Base-by-base conservation (phyloP, 768 basidiomycete species). In the Filobasidium floriforme region DNA sequence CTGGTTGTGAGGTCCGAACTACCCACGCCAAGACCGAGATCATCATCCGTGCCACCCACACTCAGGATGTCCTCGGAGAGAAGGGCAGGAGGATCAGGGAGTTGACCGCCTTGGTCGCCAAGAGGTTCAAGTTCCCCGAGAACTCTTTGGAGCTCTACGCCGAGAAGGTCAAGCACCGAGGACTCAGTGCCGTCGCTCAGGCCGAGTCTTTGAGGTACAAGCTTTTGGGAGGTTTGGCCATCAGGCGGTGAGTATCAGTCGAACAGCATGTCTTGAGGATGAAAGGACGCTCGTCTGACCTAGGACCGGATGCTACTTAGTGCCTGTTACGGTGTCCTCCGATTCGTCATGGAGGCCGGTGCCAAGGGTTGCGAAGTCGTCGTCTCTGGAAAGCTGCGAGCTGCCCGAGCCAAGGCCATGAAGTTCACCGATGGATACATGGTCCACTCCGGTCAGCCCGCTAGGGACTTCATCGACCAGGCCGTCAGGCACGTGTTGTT, bases 341-440 rank as follows among this genome's bases (percentile, higher is more conserved):
- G 96, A 77, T 99, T 97, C 84, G 92, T 99, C 74, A 99, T 99
- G 96, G 96, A 99, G 83, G 97, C 94, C 66, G 90, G 90, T 73
- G 96, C 96, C 72, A 99, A 99, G 83, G 96, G 96, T 80, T 97
- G 93, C 78, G 96, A 99, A 81, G 96, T 99, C 70, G 91, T 98
- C 77, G 93, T 99, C 71, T 98, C 94, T 70, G 96, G 96, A 79
- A 99, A 99, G 82, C 91, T 99, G 78, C 92, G 96, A 79, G 96
- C 94, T 71, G 96, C 96, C 71, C 92, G 94, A 85, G 96, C 96
- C 76, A 99, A 99, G 83, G 90, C 92, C 22, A 99, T 99, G 96
- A 99, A 99, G 82, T 98, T 99, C 83, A 97, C 93, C 78, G 96
- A 99, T 76, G 96, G 96, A 63, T 97, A 97, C 88, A 82, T 82